Conservation (phyloP, 1,284 basidiomycete genomes). For the Sanghuangporus weigelae region DNA sequence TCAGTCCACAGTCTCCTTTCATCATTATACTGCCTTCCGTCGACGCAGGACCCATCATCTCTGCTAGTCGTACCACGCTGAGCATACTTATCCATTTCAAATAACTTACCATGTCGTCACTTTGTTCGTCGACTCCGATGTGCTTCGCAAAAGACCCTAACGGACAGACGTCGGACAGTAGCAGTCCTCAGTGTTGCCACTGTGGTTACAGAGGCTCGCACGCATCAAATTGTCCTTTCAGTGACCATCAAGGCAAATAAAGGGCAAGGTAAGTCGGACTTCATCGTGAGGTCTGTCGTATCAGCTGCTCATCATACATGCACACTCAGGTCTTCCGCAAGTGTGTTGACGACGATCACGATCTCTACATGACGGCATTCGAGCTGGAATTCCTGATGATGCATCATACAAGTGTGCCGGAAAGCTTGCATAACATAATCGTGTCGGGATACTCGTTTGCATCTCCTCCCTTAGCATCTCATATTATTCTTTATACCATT, state of each 20-base stretch:
- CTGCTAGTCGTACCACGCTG: neutral
- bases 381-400: no score
- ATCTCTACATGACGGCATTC: no score
- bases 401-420: no score
- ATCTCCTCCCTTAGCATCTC: no score
- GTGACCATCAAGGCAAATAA: slow-evolving; percentile 26
- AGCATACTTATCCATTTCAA: neutral
- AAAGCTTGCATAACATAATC: no score
- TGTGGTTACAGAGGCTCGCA: slow-evolving; percentile 66
- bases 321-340: neutral
- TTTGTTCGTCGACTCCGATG: neutral
- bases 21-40: neutral
- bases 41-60: neutral
- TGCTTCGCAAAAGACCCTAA: neutral
- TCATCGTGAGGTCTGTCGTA: neutral
- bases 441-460: no score
- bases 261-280: neutral
- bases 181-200: slow-evolving; percentile 69
- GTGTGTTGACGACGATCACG: no score
- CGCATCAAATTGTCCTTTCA: slow-evolving; percentile 58
- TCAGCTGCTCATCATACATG: neutral
- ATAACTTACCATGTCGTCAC: neutral
- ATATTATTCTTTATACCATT: no score
- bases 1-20: neutral
- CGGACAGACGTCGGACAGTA: slow-evolving; percentile 24